A percentile compares a stretch with the other conserved stretches of the same genome.
These are phyloP conservation scores for Lachnellula arida DNA, from an alignment of 2,329 filamentous ascomycete genomes.

Conservation along the genomic window DNA sequence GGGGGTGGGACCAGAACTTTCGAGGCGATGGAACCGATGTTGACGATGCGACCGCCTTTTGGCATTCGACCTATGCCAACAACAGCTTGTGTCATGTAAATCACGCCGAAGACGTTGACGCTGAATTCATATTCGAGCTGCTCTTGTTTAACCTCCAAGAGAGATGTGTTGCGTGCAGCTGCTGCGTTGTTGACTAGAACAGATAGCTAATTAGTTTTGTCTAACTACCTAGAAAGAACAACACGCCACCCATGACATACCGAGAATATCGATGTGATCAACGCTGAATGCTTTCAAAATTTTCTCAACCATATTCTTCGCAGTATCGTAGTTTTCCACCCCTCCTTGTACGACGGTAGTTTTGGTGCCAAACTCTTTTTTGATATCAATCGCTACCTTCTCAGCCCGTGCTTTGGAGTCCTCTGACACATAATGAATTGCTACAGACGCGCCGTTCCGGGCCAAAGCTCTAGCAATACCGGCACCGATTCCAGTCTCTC, in stretches of 20 bases:
- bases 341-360: constrained; percentile 31
- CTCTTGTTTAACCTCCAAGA: constrained; percentile 23
- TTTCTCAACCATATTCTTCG: constrained; percentile 32
- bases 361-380: constrained; percentile 18
- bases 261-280: constrained; percentile 39
- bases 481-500: constrained; percentile 59
- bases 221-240: constrained; percentile 1
- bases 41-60: constrained; percentile 51
- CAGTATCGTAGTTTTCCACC: constrained; percentile 32
- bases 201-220: neutral
- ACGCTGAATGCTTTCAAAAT: constrained; percentile 33
- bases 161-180: constrained; percentile 17
- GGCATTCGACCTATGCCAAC: constrained; percentile 1
- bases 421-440: constrained; percentile 60
- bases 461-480: constrained; percentile 48
- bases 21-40: constrained; percentile 52
- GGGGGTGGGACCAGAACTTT: constrained; percentile 40
- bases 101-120: constrained; percentile 33
- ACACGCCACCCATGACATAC: constrained; percentile 23
- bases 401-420: constrained; percentile 48
- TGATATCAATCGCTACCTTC: constrained; percentile 15
- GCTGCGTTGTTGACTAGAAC: constrained; percentile 38
- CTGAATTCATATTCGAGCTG: constrained; percentile 29
- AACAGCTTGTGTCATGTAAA: constrained; percentile 34
- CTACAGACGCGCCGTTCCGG: constrained; percentile 49